Conservation (phyloP, 2,329 filamentous ascomycete species). For the Huntiella bhutanensis region DNA sequence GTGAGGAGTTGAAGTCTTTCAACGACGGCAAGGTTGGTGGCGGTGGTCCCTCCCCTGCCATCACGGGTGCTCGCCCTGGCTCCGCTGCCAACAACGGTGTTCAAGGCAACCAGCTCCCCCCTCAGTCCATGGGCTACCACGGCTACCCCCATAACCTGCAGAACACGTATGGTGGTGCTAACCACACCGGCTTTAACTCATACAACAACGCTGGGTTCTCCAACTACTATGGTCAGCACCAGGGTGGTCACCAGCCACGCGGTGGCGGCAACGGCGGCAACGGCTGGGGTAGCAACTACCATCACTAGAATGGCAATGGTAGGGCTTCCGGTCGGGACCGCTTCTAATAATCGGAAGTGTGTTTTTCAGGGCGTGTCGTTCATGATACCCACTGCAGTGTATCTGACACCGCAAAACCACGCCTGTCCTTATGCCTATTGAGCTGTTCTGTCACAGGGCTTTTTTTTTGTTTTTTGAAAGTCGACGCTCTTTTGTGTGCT, state of each 20-base stretch:
- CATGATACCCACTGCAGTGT: not conserved
- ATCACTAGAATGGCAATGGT: slow-evolving; percentile 17
- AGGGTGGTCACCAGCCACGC: slow-evolving; percentile 4
- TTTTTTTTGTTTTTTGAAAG: not conserved
- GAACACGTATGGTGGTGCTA: slow-evolving; percentile 31
- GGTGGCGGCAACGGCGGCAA: slow-evolving; percentile 17
- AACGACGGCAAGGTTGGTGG: slow-evolving; percentile 32
- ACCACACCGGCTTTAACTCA: too few species aligned
- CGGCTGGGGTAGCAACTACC: slow-evolving; percentile 43
- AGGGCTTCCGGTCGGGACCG: not conserved
- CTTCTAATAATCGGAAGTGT: not conserved
- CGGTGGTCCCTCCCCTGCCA: slow-evolving; percentile 36
- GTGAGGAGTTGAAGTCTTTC: slow-evolving; percentile 40
- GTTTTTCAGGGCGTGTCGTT: not conserved
- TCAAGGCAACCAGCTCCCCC: slow-evolving; percentile 32
- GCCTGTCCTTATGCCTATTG: not conserved
- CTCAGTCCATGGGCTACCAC: slow-evolving; percentile 29
- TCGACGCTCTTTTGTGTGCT: not conserved
- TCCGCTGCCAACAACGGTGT: slow-evolving; percentile 34
- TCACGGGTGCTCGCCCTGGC: slow-evolving; percentile 36
- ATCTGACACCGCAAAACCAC: not conserved
- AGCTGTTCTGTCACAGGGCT: not conserved
- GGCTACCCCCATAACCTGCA: slow-evolving; percentile 34
- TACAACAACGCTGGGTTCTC: slow-evolving; percentile 28
- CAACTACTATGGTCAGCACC: slow-evolving; percentile 24